A percentile compares a stretch with the other conserved stretches of the same genome.
phyloP scores from a whole-genome alignment of 2,329 filamentous ascomycete species.

The Arthrobotrys sinensis region DNA sequence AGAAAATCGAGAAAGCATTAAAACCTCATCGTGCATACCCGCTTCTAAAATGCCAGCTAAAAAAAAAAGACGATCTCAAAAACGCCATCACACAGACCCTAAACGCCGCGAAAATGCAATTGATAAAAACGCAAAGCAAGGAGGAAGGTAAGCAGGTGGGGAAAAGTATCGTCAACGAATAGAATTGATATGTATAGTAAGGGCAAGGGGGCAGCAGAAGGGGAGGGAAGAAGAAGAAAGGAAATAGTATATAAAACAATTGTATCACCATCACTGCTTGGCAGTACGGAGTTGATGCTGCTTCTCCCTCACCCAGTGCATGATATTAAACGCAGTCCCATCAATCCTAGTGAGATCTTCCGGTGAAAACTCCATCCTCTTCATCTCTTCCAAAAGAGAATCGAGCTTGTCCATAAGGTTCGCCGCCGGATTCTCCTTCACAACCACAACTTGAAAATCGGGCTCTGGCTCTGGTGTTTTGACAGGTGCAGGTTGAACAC shows the following conservation, averaged over 20 bases:
- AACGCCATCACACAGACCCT: conserved; percentile 11
- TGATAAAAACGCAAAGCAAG: conserved; percentile 3
- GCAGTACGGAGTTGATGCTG: conserved; percentile 29
- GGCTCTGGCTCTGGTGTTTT: conserved; percentile 15
- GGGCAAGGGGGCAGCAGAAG: not conserved
- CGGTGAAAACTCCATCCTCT: conserved; percentile 29
- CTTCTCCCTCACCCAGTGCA: conserved; percentile 57
- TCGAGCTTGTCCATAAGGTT: conserved; percentile 41
- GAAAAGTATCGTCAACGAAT: not conserved
- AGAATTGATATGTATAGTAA: conserved; percentile 10
- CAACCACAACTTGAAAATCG: conserved; percentile 37
- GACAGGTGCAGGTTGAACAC: conserved; percentile 5
- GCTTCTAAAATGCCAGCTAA: conserved; percentile 28
- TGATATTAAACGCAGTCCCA: conserved; percentile 49
- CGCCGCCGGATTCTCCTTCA: conserved; percentile 3
- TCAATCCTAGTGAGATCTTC: conserved; percentile 43
- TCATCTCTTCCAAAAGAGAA: conserved; percentile 51
- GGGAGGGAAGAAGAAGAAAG: not conserved
- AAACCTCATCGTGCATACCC: conserved; percentile 7
- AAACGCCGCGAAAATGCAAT: conserved; percentile 46
- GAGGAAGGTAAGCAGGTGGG: not conserved
- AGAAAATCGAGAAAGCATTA: not conserved
- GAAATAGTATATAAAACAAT: not conserved
- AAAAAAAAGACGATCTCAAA: not conserved
- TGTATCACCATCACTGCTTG: not conserved